Conservation (phyloP, 352 stramenopile genomes). For the Phytopythium vexans region DNA sequence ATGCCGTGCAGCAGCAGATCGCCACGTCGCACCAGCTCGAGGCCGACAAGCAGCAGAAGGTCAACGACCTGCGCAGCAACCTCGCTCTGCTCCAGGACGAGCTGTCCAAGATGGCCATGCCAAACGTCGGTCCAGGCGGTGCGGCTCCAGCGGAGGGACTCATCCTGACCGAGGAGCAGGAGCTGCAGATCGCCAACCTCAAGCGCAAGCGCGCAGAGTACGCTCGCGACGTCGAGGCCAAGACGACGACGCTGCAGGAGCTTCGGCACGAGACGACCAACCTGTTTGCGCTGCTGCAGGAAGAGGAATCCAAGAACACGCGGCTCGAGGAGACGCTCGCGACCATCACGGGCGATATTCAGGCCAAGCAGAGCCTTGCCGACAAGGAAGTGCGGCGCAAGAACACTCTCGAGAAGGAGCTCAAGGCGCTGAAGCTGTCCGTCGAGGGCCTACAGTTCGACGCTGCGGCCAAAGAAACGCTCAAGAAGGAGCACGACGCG, state of each 20-base stretch:
- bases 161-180: conserved; percentile 67
- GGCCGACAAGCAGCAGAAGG: conserved; percentile 70
- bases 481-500: conserved; percentile 58
- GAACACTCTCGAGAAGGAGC: conserved; percentile 56
- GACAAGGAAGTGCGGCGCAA: conserved; percentile 70
- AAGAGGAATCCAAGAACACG: conserved; percentile 61
- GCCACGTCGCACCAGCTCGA: conserved; percentile 50
- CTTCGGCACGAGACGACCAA: conserved; percentile 63
- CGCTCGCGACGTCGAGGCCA: conserved; percentile 66
- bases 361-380: conserved; percentile 57
- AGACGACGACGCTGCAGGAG: conserved; percentile 64
- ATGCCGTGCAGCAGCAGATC: conserved; percentile 67
- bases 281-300: conserved; percentile 51
- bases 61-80: conserved; percentile 62
- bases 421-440: conserved; percentile 65
- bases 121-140: conserved; percentile 8
- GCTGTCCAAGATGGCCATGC: conserved; percentile 53
- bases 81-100: conserved; percentile 64
- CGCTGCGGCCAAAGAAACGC: conserved; percentile 30
- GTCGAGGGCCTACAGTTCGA: conserved; percentile 51
- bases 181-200: conserved; percentile 63
- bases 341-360: conserved; percentile 35
- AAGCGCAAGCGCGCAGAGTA: conserved; percentile 71
- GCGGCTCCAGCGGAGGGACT: conserved; percentile 15
- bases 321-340: conserved; percentile 53